A percentile compares a stretch with the other conserved stretches of the same genome.
phyloP scores from a whole-genome alignment of 2,329 filamentous ascomycete species.

The Aspergillus candidus region DNA sequence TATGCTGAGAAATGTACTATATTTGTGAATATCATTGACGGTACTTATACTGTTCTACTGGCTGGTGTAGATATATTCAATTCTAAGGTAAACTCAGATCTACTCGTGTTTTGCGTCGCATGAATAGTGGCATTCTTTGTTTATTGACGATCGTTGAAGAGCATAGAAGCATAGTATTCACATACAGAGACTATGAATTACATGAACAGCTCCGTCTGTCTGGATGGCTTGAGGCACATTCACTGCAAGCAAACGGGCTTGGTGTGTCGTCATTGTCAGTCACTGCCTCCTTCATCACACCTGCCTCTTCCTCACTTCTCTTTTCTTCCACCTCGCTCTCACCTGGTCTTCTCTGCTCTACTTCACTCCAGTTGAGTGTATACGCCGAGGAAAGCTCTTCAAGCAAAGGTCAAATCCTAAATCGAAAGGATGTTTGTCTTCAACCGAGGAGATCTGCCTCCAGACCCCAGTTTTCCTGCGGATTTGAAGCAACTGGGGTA shows the following conservation, averaged over 20 bases:
- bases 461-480: slow-evolving; percentile 60
- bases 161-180: neutral
- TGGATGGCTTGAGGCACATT: neutral
- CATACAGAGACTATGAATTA: neutral
- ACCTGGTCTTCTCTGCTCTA: neutral
- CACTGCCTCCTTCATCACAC: too few species aligned
- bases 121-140: neutral
- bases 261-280: too few species aligned
- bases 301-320: neutral
- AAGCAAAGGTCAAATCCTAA: too few species aligned
- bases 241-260: neutral
- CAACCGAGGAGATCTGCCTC: slow-evolving; percentile 60
- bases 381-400: too few species aligned
- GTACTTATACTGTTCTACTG: neutral
- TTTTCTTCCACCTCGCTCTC: neutral
- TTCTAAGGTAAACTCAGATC: too few species aligned
- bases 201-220: neutral
- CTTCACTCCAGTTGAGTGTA: neutral
- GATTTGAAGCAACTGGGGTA: slow-evolving; percentile 69
- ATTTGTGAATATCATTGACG: neutral
- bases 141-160: neutral
- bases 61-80: neutral
- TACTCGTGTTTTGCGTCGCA: too few species aligned
- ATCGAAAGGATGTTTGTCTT: slow-evolving; percentile 65
- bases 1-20: slow-evolving; percentile 12